These are phyloP conservation scores for Tolypocladium album DNA, from an alignment of 2,329 filamentous ascomycete genomes.

Conservation along the genomic window DNA sequence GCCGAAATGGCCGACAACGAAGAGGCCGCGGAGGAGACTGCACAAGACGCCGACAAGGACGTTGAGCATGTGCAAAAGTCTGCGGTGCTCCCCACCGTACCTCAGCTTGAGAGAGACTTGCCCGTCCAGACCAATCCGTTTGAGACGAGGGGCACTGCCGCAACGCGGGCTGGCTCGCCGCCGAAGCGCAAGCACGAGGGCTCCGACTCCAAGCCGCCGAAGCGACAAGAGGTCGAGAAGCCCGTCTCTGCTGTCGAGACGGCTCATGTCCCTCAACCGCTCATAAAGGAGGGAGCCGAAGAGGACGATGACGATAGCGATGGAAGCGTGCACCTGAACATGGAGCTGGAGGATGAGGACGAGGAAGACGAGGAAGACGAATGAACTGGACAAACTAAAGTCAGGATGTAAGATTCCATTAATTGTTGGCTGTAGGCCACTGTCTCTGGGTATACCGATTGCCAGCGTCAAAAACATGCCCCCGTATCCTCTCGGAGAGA, in stretches of 20 bases:
- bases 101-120: slow-evolving; percentile 12
- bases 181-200: slow-evolving; percentile 30
- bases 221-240: slow-evolving; percentile 29
- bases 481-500: neutral
- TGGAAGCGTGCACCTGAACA: slow-evolving; percentile 47
- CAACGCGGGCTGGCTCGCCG: slow-evolving; percentile 14
- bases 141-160: slow-evolving; percentile 11
- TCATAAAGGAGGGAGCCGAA: slow-evolving; percentile 15
- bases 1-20: slow-evolving; percentile 15
- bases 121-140: slow-evolving; percentile 26
- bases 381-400: neutral
- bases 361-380: slow-evolving; percentile 14
- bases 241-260: slow-evolving; percentile 1
- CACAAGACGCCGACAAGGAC: neutral
- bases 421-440: neutral
- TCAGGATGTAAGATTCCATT: neutral
- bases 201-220: slow-evolving; percentile 21
- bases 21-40: neutral
- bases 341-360: slow-evolving; percentile 43
- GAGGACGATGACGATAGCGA: slow-evolving; percentile 39
- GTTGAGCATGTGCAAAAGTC: slow-evolving; percentile 7
- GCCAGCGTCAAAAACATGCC: neutral
- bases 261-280: slow-evolving; percentile 7
- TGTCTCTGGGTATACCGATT: neutral
- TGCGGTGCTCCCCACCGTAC: slow-evolving; percentile 7